Conservation (phyloP, 352 stramenopile genomes). For the Globisporangium echinulatum region DNA sequence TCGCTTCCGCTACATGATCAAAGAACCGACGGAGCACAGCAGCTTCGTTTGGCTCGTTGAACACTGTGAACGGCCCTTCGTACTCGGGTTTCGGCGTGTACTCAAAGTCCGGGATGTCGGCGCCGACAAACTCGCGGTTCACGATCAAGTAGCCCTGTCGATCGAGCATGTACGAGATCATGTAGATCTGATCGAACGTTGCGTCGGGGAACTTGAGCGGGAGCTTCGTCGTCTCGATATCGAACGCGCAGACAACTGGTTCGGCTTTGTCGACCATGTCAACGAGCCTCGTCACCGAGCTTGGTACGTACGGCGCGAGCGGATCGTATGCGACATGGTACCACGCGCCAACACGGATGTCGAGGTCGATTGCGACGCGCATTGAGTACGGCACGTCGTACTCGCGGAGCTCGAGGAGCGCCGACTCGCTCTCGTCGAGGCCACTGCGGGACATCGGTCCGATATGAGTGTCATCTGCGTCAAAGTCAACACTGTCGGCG, state of each 20-base stretch:
- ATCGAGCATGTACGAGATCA: conserved; percentile 99
- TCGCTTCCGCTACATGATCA: conserved; percentile 84
- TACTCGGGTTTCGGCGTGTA: conserved; percentile 96
- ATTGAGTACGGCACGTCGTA: conserved; percentile 98
- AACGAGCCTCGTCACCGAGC: conserved; percentile 39
- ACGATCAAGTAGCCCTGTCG: conserved; percentile 95
- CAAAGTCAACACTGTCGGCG: background rate
- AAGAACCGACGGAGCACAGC: conserved; percentile 86
- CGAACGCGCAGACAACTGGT: conserved; percentile 95
- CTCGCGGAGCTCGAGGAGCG: conserved; percentile 91
- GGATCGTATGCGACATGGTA: conserved; percentile 91
- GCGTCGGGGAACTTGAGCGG: conserved; percentile 98
- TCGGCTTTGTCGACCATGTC: conserved; percentile 93
- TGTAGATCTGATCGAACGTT: conserved; percentile 91
- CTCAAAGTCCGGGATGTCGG: conserved; percentile 98
- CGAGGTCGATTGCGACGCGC: conserved; percentile 93
- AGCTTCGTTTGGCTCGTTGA: conserved; percentile 92
- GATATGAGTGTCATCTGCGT: conserved; percentile 13
- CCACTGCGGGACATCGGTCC: conserved; percentile 4
- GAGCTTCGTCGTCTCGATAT: conserved; percentile 99
- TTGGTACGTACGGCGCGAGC: conserved; percentile 43
- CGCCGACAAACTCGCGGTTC: conserved; percentile 94
- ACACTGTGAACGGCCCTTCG: conserved; percentile 92
- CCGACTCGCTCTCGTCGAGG: conserved; percentile 63
- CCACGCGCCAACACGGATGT: conserved; percentile 96